These are phyloP conservation scores for Allium cepa DNA, from an alignment of 106 monocot genomes.

Conservation along the genomic window DNA sequence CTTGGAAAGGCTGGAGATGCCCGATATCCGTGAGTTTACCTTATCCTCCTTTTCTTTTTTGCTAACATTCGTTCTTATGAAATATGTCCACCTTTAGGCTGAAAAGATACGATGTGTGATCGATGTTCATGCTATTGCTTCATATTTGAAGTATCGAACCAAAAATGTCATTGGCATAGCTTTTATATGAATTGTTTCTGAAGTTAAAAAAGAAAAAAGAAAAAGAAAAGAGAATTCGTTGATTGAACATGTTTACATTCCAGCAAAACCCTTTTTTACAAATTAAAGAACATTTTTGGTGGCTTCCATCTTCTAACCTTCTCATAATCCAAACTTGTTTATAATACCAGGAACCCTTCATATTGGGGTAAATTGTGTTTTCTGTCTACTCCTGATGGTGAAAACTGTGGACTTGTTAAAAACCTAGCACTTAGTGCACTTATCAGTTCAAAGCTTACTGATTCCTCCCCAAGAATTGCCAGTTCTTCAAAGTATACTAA, in stretches of 20 bases:
- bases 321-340: no score
- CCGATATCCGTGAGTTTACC: slow-evolving; percentile 89
- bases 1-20: slow-evolving; percentile 92
- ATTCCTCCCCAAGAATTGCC: no score
- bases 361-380: slow-evolving; percentile 93
- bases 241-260: neutral
- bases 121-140: no score
- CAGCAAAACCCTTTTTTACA: neutral
- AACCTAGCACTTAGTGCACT: slow-evolving; percentile 74
- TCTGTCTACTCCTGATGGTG: slow-evolving; percentile 93
- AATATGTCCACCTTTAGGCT: no score
- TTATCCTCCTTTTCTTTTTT: slow-evolving; percentile 1
- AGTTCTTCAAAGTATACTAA: no score
- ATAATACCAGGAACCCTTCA: slow-evolving; percentile 72
- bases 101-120: no score
- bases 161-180: no score
- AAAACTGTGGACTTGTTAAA: slow-evolving; percentile 95
- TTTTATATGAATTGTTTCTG: neutral
- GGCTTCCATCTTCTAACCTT: no score
- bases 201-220: neutral
- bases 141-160: no score
- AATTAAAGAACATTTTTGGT: no score
- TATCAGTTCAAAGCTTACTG: slow-evolving; percentile 42
- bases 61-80: neutral
- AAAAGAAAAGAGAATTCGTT: neutral